These are phyloP conservation scores for Adansonia digitata DNA, from an alignment of 345 rosid species.

Conservation along the genomic window DNA sequence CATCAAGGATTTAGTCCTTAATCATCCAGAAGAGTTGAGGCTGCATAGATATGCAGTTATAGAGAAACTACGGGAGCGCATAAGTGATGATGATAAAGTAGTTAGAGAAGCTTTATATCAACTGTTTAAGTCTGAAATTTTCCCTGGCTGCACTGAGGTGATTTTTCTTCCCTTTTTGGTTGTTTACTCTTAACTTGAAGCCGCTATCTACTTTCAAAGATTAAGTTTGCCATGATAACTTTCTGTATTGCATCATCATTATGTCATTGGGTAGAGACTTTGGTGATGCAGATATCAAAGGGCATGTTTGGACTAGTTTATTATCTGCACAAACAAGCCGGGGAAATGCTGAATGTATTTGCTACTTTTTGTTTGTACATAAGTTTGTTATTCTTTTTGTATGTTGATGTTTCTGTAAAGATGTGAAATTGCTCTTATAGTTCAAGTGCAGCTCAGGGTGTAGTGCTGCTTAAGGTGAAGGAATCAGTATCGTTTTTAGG, in stretches of 20 bases:
- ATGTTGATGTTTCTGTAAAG: background rate
- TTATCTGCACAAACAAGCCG: background rate
- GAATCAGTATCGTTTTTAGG: background rate
- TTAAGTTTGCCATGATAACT: background rate
- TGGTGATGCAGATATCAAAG: background rate
- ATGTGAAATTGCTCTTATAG: background rate
- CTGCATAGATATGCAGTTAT: constrained; percentile 49
- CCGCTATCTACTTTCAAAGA: background rate
- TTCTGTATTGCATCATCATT: background rate
- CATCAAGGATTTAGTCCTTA: constrained; percentile 55
- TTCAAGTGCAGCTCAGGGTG: background rate
- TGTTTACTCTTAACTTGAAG: background rate
- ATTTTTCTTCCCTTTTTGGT: constrained; percentile 4
- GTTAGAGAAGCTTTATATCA: constrained; percentile 61
- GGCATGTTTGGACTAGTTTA: background rate
- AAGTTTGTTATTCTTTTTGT: background rate
- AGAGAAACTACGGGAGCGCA: constrained; percentile 63
- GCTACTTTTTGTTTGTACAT: background rate
- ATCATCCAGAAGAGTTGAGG: constrained; percentile 63
- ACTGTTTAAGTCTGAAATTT: constrained; percentile 51
- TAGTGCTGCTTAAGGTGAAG: background rate
- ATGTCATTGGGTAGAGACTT: background rate
- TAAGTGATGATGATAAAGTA: constrained; percentile 56
- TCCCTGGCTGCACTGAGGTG: constrained; percentile 79
- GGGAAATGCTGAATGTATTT: background rate